Percentiles rank a stretch among this genome's conserved stretches.
Conservation (phyloP, 2,329 filamentous ascomycete species). For the Exophiala calicioides region DNA sequence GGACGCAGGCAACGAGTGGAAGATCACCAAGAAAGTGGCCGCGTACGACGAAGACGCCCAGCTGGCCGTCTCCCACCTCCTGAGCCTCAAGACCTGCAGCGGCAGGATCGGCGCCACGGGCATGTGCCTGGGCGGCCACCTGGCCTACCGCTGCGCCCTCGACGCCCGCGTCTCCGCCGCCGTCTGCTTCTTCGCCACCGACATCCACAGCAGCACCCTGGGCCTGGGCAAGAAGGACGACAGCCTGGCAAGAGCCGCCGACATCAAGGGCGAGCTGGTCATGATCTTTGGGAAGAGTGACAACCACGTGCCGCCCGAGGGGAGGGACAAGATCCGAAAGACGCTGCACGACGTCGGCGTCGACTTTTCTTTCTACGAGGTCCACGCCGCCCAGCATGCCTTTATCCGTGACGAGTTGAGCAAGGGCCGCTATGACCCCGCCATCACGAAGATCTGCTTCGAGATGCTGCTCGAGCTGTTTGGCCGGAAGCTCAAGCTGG, state of each 20-base stretch:
- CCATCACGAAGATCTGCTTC: slow-evolving; percentile 82
- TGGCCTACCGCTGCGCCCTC: slow-evolving; percentile 72
- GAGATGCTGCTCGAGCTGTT: slow-evolving; percentile 88
- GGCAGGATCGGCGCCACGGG: slow-evolving; percentile 77
- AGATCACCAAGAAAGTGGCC: slow-evolving; percentile 75
- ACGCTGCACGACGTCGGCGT: slow-evolving; percentile 76
- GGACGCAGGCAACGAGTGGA: slow-evolving; percentile 82
- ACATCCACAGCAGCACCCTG: slow-evolving; percentile 78
- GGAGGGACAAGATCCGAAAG: slow-evolving; percentile 78
- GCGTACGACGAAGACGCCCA: slow-evolving; percentile 82
- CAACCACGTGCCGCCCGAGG: slow-evolving; percentile 81
- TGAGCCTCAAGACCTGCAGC: slow-evolving; percentile 74
- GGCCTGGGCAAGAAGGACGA: slow-evolving; percentile 68
- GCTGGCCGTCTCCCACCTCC: slow-evolving; percentile 67
- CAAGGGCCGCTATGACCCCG: slow-evolving; percentile 91
- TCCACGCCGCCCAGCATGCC: slow-evolving; percentile 91
- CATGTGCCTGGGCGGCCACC: slow-evolving; percentile 92
- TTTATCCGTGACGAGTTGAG: slow-evolving; percentile 91
- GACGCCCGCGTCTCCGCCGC: slow-evolving; percentile 74
- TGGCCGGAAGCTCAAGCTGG: slow-evolving; percentile 72
- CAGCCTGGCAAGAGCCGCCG: slow-evolving; percentile 59
- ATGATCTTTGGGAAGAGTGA: slow-evolving; percentile 94
- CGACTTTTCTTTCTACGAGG: slow-evolving; percentile 80
- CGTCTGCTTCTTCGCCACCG: slow-evolving; percentile 89
- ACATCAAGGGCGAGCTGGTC: slow-evolving; percentile 75